phyloP scores from a whole-genome alignment of 1,284 basidiomycete species.

The Ganoderma lingzhi region DNA sequence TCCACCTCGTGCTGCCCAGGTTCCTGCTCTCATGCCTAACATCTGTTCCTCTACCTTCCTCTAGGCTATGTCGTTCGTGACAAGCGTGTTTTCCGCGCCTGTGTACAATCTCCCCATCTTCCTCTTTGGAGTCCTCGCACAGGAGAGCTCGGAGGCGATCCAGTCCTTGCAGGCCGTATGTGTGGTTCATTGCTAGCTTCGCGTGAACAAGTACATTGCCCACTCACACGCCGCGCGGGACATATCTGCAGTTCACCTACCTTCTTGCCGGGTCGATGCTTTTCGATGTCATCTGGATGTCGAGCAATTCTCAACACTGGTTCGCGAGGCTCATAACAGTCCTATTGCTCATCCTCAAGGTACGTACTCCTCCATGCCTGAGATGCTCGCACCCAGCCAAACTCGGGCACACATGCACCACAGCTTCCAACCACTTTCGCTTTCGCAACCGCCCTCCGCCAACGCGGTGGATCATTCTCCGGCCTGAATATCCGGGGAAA shows the following conservation, averaged over 20 bases:
- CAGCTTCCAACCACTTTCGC: conserved; percentile 66
- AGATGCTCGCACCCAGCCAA: not conserved
- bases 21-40: not conserved
- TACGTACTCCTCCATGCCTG: conserved; percentile 36
- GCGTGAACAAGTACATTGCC: no score
- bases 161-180: conserved; percentile 71
- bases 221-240: not conserved
- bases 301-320: conserved; percentile 59
- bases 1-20: not conserved
- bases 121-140: conserved; percentile 75
- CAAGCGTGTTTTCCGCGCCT: conserved; percentile 66
- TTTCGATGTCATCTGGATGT: conserved; percentile 78
- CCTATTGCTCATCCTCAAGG: conserved; percentile 74
- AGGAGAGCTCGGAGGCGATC: conserved; percentile 69
- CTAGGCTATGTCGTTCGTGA: conserved; percentile 64
- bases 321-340: conserved; percentile 65
- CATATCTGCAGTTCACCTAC: conserved; percentile 65
- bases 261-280: conserved; percentile 66
- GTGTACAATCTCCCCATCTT: conserved; percentile 79
- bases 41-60: not conserved
- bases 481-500: conserved; percentile 60
- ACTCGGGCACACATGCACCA: not conserved
- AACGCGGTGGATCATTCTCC: conserved; percentile 69
- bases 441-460: conserved; percentile 62
- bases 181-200: not conserved